These are phyloP conservation scores for Clavispora fructus DNA, from an alignment of 805 yeast genomes.

Conservation along the genomic window DNA sequence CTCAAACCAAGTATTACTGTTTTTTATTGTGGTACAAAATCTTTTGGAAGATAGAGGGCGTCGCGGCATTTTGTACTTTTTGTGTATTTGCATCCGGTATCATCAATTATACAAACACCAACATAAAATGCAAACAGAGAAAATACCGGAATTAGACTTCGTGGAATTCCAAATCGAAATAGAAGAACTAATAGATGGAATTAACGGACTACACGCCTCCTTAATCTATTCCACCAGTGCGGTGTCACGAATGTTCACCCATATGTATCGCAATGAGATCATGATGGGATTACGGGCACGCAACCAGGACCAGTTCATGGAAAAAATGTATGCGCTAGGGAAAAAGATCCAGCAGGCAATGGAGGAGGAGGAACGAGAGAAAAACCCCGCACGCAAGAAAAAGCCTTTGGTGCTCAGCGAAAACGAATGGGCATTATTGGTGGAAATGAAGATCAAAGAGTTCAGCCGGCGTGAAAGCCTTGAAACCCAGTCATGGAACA, in stretches of 20 bases:
- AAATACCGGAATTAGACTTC: not conserved
- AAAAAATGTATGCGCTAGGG: not conserved
- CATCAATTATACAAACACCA: too few species aligned
- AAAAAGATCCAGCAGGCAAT: not conserved
- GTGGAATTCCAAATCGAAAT: not conserved
- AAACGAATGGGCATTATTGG: not conserved
- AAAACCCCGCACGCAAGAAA: not conserved
- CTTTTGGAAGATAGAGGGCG: too few species aligned
- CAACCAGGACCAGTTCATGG: not conserved
- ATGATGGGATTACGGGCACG: not conserved
- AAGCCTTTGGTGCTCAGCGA: not conserved
- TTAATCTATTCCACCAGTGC: not conserved
- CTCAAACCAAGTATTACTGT: too few species aligned
- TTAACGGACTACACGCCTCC: not conserved
- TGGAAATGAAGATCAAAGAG: constrained; percentile 1
- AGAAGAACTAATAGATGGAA: not conserved
- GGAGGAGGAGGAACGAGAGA: not conserved
- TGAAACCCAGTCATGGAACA: not conserved
- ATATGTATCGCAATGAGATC: not conserved
- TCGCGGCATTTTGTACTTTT: too few species aligned
- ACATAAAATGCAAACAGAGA: not conserved
- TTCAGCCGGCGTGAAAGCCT: not conserved
- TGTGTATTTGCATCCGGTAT: too few species aligned
- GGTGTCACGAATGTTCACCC: not conserved
- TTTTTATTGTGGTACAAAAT: too few species aligned